Evolutionary conservation across 2,329 filamentous ascomycete genomes (phyloP).

Genomic region (Phyllosticta citribraziliensis): DNA sequence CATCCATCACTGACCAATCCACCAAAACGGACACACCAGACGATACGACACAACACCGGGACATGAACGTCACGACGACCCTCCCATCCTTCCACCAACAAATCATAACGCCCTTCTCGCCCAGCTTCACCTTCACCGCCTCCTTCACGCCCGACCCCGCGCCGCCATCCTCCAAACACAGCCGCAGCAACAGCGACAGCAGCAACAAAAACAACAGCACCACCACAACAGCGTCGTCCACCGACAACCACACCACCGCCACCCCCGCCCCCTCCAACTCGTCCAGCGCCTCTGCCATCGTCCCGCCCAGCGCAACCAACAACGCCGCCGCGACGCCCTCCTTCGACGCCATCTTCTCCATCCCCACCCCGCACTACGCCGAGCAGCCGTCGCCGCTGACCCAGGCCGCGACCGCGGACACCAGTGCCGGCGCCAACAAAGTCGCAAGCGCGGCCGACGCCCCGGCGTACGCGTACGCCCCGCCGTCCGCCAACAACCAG

Average conservation of each 20-base stretch:
- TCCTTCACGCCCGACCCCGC: constrained; percentile 7
- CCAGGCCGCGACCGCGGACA: not conserved
- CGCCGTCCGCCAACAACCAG: constrained; percentile 22
- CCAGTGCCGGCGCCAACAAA: not conserved
- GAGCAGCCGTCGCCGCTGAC: not conserved
- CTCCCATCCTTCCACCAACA: constrained; percentile 12
- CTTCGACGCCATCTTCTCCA: constrained; percentile 32
- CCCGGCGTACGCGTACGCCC: not conserved
- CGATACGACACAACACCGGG: constrained; percentile 11
- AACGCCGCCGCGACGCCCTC: constrained; percentile 1
- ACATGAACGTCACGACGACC: constrained; percentile 13
- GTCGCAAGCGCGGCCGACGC: no score
- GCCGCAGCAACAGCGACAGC: not conserved
- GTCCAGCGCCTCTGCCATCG: not conserved
- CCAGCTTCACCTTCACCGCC: constrained; percentile 23
- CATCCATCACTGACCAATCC: constrained; percentile 21
- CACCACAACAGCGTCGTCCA: not conserved
- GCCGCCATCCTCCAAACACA: constrained; percentile 8
- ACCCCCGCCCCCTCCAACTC: not conserved
- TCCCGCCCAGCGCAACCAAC: not conserved
- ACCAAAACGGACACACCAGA: not conserved
- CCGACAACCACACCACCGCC: not conserved
- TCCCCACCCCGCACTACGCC: constrained; percentile 22
- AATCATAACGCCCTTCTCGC: constrained; percentile 25
- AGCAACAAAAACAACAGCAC: constrained; percentile 1